phyloP scores from a whole-genome alignment of 768 basidiomycete genomes.

The Boletus vinaceobasis region DNA sequence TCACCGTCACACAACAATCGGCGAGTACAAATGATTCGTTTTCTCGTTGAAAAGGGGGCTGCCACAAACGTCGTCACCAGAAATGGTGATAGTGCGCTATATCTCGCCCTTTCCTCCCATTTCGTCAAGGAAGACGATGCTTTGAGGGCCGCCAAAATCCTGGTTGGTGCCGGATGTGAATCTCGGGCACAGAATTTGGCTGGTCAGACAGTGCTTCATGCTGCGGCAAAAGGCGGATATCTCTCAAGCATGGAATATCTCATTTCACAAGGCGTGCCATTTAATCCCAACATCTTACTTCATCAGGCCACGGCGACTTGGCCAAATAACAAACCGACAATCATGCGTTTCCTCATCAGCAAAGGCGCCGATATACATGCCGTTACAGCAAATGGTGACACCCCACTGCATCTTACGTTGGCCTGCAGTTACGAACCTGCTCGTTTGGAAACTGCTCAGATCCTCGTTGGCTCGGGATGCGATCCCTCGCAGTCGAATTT shows the following conservation, averaged over 20 bases:
- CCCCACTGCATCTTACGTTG: background rate
- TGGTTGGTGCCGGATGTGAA: background rate
- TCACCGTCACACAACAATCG: background rate
- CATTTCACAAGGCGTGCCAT: background rate
- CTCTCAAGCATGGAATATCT: background rate
- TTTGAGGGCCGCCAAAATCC: background rate
- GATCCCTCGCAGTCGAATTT: background rate
- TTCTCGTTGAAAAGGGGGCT: background rate
- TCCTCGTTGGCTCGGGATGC: constrained; percentile 1
- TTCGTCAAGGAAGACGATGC: background rate
- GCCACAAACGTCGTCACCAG: background rate
- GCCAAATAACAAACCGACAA: background rate
- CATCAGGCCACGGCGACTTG: background rate
- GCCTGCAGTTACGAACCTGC: background rate
- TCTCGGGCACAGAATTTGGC: background rate
- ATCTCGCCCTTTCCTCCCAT: background rate
- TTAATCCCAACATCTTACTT: background rate
- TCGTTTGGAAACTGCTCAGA: background rate
- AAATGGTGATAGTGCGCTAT: background rate
- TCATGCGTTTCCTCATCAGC: background rate
- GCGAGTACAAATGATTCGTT: background rate
- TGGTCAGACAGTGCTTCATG: background rate
- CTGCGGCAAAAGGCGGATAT: background rate
- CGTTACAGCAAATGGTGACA: background rate
- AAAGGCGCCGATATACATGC: background rate